Evolutionary conservation across 2,329 filamentous ascomycete genomes (phyloP).

Genomic region (Aspergillus alliaceus): DNA sequence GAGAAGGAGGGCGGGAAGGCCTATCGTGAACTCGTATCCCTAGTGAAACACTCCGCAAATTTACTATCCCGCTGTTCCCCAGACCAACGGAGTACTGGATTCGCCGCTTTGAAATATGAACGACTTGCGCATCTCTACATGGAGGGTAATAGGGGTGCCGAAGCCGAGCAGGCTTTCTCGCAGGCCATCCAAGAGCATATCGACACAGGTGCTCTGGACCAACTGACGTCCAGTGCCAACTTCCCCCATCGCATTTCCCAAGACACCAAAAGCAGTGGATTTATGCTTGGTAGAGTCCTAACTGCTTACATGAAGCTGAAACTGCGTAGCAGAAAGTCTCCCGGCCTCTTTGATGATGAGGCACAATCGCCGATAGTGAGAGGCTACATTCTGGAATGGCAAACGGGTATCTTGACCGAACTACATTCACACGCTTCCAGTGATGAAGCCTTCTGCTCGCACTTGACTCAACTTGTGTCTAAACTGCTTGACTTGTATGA

Average conservation of each 20-base stretch:
- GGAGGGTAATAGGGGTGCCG: constrained; percentile 34
- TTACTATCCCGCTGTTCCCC: constrained; percentile 35
- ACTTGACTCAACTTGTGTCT: constrained; percentile 28
- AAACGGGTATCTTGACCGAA: constrained; percentile 37
- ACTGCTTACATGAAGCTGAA: constrained; percentile 37
- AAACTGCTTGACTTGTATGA: constrained; percentile 37
- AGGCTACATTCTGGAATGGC: constrained; percentile 39
- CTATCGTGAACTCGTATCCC: constrained; percentile 35
- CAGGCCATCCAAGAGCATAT: constrained; percentile 45
- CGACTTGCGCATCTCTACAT: constrained; percentile 43
- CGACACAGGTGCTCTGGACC: constrained; percentile 34
- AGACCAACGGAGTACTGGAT: constrained; percentile 37
- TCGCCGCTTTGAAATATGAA: constrained; percentile 46
- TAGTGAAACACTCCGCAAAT: constrained; percentile 43
- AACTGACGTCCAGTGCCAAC: constrained; percentile 27
- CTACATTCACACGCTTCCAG: constrained; percentile 25
- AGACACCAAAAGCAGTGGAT: constrained; percentile 35
- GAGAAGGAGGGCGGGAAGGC: constrained; percentile 38
- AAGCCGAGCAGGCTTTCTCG: constrained; percentile 38
- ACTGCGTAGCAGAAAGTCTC: constrained; percentile 29
- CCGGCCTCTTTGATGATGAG: constrained; percentile 33
- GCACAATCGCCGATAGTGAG: constrained; percentile 25
- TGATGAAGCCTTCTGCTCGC: constrained; percentile 28
- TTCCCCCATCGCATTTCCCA: constrained; percentile 31
- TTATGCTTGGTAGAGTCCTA: constrained; percentile 40